These are phyloP conservation scores for Nematodospora valgi DNA, from an alignment of 805 yeast species.

Conservation along the genomic window DNA sequence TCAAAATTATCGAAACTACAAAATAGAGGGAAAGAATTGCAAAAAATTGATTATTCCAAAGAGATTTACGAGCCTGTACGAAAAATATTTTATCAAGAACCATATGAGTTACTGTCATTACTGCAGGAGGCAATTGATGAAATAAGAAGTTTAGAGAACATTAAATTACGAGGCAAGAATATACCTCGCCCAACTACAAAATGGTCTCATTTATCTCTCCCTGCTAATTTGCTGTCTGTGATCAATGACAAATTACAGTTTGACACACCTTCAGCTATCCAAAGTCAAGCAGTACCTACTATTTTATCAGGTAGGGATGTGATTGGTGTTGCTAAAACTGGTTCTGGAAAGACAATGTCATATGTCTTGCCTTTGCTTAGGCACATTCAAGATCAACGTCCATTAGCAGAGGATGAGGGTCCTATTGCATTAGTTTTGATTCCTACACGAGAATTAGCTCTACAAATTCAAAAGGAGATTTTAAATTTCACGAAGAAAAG, in stretches of 20 bases:
- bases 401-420: slow-evolving; percentile 49
- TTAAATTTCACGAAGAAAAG: slow-evolving; percentile 51
- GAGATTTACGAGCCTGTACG: slow-evolving; percentile 51
- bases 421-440: slow-evolving; percentile 80
- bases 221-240: slow-evolving; percentile 51
- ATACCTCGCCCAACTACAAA: slow-evolving; percentile 64
- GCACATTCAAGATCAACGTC: slow-evolving; percentile 74
- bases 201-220: slow-evolving; percentile 83
- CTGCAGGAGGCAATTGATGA: slow-evolving; percentile 54
- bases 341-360: slow-evolving; percentile 93
- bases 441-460: slow-evolving; percentile 90
- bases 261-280: slow-evolving; percentile 77
- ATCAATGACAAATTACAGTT: slow-evolving; percentile 51
- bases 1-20: slow-evolving; percentile 39
- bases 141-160: slow-evolving; percentile 58
- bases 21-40: slow-evolving; percentile 49
- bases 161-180: slow-evolving; percentile 56
- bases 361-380: slow-evolving; percentile 81
- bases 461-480: slow-evolving; percentile 74
- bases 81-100: slow-evolving; percentile 61
- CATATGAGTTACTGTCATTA: slow-evolving; percentile 47
- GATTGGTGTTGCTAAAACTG: slow-evolving; percentile 93
- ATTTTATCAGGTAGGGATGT: slow-evolving; percentile 88
- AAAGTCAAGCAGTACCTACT: slow-evolving; percentile 86
- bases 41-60: slow-evolving; percentile 43